Evolutionary conservation across 805 yeast genomes (phyloP).

Genomic region (Debaryomyces prosopidis): DNA sequence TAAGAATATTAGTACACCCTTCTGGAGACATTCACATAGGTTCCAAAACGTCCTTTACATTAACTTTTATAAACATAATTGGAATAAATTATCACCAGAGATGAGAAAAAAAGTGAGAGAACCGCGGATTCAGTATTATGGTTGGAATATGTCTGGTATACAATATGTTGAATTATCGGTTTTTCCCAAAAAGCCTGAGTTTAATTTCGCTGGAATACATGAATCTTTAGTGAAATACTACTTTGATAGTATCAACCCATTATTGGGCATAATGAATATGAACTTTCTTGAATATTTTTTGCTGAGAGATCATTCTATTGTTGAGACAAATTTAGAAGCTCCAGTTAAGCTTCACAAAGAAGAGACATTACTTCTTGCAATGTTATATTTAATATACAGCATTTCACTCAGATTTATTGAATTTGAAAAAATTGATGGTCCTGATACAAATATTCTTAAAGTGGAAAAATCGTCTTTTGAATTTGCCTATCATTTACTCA

Average conservation of each 20-base stretch:
- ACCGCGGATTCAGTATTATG: background rate
- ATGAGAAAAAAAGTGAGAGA: too few relatives aligned
- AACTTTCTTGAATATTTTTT: background rate
- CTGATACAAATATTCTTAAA: background rate
- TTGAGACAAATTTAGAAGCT: background rate
- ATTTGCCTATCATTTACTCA: background rate
- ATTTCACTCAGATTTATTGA: background rate
- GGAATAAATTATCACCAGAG: too few relatives aligned
- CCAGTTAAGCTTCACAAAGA: background rate
- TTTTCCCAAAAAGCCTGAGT: background rate
- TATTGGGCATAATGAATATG: background rate
- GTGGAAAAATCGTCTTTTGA: background rate
- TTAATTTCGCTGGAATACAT: background rate
- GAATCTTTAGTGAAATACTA: background rate
- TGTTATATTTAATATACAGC: background rate
- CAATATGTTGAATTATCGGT: background rate
- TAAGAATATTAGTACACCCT: too few relatives aligned
- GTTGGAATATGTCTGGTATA: constrained; percentile 1
- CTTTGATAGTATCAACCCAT: background rate
- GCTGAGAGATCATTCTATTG: too few relatives aligned
- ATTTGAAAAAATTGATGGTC: background rate
- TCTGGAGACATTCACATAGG: too few relatives aligned
- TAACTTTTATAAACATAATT: too few relatives aligned
- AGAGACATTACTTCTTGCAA: background rate
- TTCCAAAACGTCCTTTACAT: too few relatives aligned